Percentiles rank a stretch among this genome's conserved stretches.
phyloP scores from a whole-genome alignment of 1,139 yeast species.

The Lodderomyces parapsilosis region DNA sequence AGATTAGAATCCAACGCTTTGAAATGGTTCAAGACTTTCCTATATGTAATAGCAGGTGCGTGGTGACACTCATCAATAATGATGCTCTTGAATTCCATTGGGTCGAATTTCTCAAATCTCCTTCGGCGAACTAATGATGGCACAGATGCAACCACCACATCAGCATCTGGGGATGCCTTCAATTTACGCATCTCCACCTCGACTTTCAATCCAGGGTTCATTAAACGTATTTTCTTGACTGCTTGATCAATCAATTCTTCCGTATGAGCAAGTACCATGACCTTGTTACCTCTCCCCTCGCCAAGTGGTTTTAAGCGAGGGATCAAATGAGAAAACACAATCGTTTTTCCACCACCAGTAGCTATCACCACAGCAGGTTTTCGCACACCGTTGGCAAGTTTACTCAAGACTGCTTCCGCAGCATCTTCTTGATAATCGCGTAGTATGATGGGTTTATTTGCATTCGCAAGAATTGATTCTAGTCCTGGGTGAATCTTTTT shows the following conservation, averaged over 20 bases:
- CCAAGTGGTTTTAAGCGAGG: constrained; percentile 40
- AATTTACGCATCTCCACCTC: constrained; percentile 72
- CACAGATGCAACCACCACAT: constrained; percentile 77
- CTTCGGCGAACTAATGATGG: constrained; percentile 54
- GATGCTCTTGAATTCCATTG: constrained; percentile 62
- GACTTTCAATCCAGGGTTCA: constrained; percentile 53
- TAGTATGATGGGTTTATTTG: constrained; percentile 12
- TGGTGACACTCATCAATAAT: constrained; percentile 95
- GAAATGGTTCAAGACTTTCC: constrained; percentile 57
- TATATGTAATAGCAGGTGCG: constrained; percentile 73
- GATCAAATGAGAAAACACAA: constrained; percentile 70
- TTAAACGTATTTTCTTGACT: constrained; percentile 41
- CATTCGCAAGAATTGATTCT: background rate
- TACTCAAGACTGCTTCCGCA: constrained; percentile 50
- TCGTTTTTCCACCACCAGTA: constrained; percentile 95
- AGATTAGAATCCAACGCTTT: constrained; percentile 44
- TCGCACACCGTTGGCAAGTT: constrained; percentile 46
- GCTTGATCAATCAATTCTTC: constrained; percentile 80
- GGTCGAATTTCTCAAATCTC: constrained; percentile 56
- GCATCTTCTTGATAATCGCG: constrained; percentile 77
- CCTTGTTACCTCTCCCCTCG: constrained; percentile 38
- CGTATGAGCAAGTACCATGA: constrained; percentile 77
- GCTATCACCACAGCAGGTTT: constrained; percentile 85
- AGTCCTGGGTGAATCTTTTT: background rate
- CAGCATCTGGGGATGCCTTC: constrained; percentile 43